Percentiles rank a stretch among this genome's conserved stretches.
These are phyloP conservation scores for Syzygium malaccense DNA, from an alignment of 441 rosid species.

Conservation along the genomic window DNA sequence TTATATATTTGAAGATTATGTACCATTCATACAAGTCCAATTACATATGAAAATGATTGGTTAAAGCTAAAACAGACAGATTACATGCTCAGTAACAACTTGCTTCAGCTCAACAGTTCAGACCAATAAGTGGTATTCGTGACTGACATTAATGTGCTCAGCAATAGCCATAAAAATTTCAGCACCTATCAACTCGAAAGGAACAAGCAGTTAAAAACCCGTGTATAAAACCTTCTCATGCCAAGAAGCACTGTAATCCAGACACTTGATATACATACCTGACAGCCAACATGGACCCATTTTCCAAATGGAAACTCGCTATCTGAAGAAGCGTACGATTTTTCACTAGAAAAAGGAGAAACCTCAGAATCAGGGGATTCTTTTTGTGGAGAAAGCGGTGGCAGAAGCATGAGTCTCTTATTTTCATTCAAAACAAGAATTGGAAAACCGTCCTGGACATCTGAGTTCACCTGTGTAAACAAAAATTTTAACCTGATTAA, in stretches of 20 bases:
- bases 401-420: conserved; percentile 43
- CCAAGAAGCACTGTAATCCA: not conserved
- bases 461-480: conserved; percentile 33
- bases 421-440: conserved; percentile 49
- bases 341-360: conserved; percentile 22
- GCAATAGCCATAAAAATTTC: not conserved
- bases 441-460: conserved; percentile 31
- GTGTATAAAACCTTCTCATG: not conserved
- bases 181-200: not conserved
- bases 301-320: conserved; percentile 37
- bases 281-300: conserved; percentile 72
- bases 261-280: conserved; percentile 26
- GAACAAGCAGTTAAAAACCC: not conserved
- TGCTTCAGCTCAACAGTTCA: not conserved
- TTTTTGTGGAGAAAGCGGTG: conserved; percentile 22
- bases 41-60: not conserved
- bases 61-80: not conserved
- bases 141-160: not conserved
- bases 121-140: not conserved
- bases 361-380: conserved; percentile 30
- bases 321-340: conserved; percentile 24
- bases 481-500: not conserved
- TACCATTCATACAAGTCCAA: not conserved
- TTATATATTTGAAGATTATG: not conserved
- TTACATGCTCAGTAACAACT: not conserved